Evolutionary conservation across 148 eudicot genomes (phyloP).

Genomic region (Nyssa sinensis): DNA sequence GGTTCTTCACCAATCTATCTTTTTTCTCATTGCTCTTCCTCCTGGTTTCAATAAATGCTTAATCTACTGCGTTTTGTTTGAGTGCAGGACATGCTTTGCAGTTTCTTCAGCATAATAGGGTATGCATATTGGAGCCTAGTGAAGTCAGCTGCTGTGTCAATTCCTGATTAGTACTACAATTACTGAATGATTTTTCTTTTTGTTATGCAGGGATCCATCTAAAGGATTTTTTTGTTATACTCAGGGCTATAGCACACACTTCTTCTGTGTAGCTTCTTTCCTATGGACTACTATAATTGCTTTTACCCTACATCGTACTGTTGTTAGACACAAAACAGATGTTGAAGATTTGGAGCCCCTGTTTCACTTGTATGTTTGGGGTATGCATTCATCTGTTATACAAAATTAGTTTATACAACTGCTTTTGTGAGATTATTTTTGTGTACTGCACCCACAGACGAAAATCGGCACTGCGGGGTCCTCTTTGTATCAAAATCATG

Average conservation of each 20-base stretch:
- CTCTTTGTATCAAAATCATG: too few relatives aligned
- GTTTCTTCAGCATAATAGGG: conserved; percentile 97
- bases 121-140: conserved; percentile 31
- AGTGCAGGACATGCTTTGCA: conserved; percentile 96
- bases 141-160: conserved; percentile 9
- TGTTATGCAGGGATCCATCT: conserved; percentile 81
- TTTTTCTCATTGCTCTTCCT: background rate
- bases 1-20: background rate
- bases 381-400: conserved; percentile 37
- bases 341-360: conserved; percentile 96
- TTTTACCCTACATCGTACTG: conserved; percentile 95
- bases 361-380: conserved; percentile 98
- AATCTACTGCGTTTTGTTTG: conserved; percentile 9
- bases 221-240: conserved; percentile 92
- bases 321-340: conserved; percentile 94
- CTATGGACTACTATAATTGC: conserved; percentile 98
- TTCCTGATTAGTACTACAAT: conserved; percentile 7
- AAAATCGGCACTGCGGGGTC: too few relatives aligned
- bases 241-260: conserved; percentile 95
- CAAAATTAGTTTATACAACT: background rate
- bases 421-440: background rate
- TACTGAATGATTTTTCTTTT: conserved; percentile 18
- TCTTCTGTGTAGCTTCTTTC: conserved; percentile 93
- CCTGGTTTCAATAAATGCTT: background rate
- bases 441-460: background rate